Conservation (phyloP, 352 stramenopile species). For the Globisporangium irregulare region DNA sequence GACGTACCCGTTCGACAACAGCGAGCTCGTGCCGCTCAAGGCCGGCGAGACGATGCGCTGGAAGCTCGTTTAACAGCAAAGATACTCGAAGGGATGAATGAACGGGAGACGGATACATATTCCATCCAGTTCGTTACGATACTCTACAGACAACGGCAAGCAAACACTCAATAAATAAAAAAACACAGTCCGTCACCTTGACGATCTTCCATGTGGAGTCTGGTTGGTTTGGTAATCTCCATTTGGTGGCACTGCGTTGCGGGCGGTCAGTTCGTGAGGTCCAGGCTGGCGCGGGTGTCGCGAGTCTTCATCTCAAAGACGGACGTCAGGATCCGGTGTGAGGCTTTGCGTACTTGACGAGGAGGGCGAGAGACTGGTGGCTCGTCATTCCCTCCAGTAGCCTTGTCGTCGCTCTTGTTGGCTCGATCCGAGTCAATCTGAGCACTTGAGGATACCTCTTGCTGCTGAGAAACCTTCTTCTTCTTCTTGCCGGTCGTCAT, state of each 20-base stretch:
- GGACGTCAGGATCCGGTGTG: conserved; percentile 57
- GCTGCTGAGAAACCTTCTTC: conserved; percentile 11
- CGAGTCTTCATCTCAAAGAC: conserved; percentile 67
- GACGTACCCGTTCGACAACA: conserved; percentile 89
- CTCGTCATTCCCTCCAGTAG: background rate
- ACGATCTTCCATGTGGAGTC: background rate
- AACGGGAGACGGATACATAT: background rate
- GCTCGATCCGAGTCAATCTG: background rate
- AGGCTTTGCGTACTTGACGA: conserved; percentile 15
- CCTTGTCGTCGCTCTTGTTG: background rate
- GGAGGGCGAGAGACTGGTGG: background rate
- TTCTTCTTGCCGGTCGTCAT: conserved; percentile 51
- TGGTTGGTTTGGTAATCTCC: background rate
- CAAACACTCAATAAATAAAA: conserved; percentile 9
- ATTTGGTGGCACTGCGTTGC: background rate
- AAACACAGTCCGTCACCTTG: background rate
- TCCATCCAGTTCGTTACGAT: background rate
- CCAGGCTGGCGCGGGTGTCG: conserved; percentile 41
- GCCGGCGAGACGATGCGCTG: conserved; percentile 91
- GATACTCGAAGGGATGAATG: background rate
- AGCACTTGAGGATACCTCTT: background rate
- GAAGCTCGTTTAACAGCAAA: conserved; percentile 53
- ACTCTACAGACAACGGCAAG: background rate
- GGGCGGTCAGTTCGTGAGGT: conserved; percentile 25
- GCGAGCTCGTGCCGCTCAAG: conserved; percentile 89